Evolutionary conservation across 1,284 basidiomycete species (phyloP), one percentile per base, ranked within the genome.

Genomic region (Peniophora sp.): DNA sequence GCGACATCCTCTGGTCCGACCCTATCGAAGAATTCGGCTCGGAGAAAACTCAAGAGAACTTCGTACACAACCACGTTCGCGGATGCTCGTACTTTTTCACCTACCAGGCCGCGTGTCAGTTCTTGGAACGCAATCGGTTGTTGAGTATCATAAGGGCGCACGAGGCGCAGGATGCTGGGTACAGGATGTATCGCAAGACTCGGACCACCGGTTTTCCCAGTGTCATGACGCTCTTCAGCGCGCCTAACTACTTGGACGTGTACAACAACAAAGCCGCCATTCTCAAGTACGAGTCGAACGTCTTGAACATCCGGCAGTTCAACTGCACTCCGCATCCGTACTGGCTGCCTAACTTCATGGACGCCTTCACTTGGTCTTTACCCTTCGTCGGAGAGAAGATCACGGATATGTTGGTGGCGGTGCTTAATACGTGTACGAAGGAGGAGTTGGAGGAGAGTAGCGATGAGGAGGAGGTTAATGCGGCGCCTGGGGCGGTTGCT

Each of bases 21-120:
- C 94, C 93, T 8, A 76, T 94, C 1, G 93, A 97, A 66, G 92
- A 95, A 65, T 97, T 96, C 65, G 93, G 92, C 3, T 83, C 84
- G 52, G 93, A 96, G 70, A 94, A 92, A 73, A 89, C 79, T 36
- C 77, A 78, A 27, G 89, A 92, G 53, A 88, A 82, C 57, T 97
- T 95, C 64, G 64, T 96, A 36, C 93, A 96, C 65, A 97, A 96
- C 63, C 91, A 95, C 62, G 92, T 96, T 47, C 80, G 93, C 56
- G 93, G 93, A n/a, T 97, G 93, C 68, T 91, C 88, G 10, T 97
- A 90, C 70, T 97, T 97, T 75, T 96, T 94, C 75, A 95, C 92
- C n/a, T 95, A 95, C 65, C 85, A 89, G 60, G 93, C 93, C 12
- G 92, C 92, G 11, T 97, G 94, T 63, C 81, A 92, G 60, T 97